These are phyloP conservation scores for Leishmania tarentolae DNA, from an alignment of 208 protist species.

Conservation along the genomic window DNA sequence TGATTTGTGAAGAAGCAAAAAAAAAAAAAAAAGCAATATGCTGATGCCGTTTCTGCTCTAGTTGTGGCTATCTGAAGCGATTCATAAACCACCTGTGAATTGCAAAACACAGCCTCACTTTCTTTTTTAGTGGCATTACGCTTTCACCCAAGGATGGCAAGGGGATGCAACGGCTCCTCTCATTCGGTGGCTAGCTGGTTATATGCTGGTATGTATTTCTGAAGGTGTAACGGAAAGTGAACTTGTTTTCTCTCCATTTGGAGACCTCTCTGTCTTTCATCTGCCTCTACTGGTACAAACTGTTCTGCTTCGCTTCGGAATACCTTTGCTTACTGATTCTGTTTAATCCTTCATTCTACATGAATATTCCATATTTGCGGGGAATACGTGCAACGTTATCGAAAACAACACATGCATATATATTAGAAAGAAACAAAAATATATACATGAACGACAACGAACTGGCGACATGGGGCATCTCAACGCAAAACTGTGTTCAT, in stretches of 20 bases:
- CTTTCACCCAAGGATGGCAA: background rate
- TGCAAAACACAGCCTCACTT: no score
- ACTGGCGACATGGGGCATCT: slow-evolving; percentile 32
- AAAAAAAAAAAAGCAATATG: background rate
- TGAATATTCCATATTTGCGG: background rate
- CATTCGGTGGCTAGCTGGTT: background rate
- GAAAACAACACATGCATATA: background rate
- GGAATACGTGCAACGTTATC: background rate
- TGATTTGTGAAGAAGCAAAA: background rate
- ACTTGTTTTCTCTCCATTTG: background rate
- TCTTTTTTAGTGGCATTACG: background rate
- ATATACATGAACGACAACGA: no score
- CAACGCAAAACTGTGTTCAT: slow-evolving; percentile 44
- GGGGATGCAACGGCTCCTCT: background rate
- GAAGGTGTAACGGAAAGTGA: background rate
- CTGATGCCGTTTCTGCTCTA: background rate
- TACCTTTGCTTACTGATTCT: background rate
- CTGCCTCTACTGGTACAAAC: background rate
- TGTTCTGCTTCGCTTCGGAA: background rate
- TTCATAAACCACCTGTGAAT: background rate
- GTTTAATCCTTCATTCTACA: no score
- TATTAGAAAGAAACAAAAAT: background rate
- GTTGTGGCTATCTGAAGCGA: background rate
- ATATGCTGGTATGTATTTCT: background rate
- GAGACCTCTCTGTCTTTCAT: background rate